Conservation (phyloP, 1,284 basidiomycete species). For the Sanghuangporus weigelae region DNA sequence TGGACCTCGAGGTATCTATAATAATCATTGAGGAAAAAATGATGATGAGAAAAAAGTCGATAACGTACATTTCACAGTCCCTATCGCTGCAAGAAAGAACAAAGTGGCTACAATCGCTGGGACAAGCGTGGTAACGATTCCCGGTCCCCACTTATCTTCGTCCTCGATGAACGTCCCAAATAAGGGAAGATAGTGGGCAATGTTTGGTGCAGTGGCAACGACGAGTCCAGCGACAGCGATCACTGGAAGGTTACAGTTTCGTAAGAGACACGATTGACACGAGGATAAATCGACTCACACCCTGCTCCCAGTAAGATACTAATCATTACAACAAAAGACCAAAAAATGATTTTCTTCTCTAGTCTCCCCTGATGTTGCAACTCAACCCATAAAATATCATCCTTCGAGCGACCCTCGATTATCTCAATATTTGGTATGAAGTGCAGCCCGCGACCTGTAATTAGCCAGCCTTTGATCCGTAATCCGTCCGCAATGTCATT, state of each 20-base stretch:
- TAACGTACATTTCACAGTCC: constrained; percentile 51
- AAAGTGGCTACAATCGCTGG: constrained; percentile 57
- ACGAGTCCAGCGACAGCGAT: constrained; percentile 64
- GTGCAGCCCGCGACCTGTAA: constrained; percentile 64
- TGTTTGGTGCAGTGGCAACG: constrained; percentile 62
- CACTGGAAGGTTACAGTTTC: constrained; percentile 36
- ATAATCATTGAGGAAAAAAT: background rate
- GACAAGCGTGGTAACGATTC: constrained; percentile 59
- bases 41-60: background rate
- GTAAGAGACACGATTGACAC: background rate
- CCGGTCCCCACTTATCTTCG: constrained; percentile 46
- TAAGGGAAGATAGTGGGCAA: constrained; percentile 65
- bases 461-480: constrained; percentile 67
- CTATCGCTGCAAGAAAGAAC: constrained; percentile 52
- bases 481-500: constrained; percentile 65
- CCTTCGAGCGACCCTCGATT: constrained; percentile 73
- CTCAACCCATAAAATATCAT: constrained; percentile 77
- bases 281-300: constrained; percentile 41
- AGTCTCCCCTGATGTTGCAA: constrained; percentile 53
- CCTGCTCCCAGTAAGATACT: constrained; percentile 49
- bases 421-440: constrained; percentile 59
- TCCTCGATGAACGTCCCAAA: constrained; percentile 46
- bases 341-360: constrained; percentile 44
- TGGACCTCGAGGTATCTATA: constrained; percentile 44
- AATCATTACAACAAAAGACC: constrained; percentile 47